Evolutionary conservation across 352 stramenopile genomes (phyloP).

Genomic region (Thalassiosira livingstoniorum): DNA sequence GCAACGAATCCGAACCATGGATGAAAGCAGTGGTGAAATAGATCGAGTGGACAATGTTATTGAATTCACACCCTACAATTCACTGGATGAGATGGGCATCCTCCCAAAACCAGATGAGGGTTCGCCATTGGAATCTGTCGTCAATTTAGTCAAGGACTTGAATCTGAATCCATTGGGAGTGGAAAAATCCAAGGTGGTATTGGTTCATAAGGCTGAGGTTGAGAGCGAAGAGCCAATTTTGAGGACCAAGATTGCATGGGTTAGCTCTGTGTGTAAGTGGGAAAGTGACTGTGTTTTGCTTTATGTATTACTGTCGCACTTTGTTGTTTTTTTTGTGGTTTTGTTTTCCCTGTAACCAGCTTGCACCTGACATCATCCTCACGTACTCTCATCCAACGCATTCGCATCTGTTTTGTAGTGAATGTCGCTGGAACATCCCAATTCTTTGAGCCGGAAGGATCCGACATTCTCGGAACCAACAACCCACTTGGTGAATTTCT

Average conservation of each 20-base stretch:
- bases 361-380: no score
- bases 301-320: background rate
- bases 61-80: constrained; percentile 60
- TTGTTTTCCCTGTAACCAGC: background rate
- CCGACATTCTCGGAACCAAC: constrained; percentile 75
- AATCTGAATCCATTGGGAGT: constrained; percentile 79
- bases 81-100: constrained; percentile 44
- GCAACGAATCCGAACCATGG: constrained; percentile 62
- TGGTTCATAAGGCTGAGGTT: constrained; percentile 77
- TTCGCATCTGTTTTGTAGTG: constrained; percentile 39
- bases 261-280: constrained; percentile 68
- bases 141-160: constrained; percentile 55
- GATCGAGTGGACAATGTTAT: constrained; percentile 74
- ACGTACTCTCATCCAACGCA: background rate
- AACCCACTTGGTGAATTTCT: constrained; percentile 67
- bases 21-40: constrained; percentile 28
- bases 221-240: constrained; percentile 54
- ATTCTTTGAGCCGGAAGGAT: constrained; percentile 63
- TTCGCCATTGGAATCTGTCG: constrained; percentile 33
- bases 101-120: constrained; percentile 43
- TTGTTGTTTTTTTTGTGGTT: background rate
- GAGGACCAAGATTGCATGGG: constrained; percentile 63
- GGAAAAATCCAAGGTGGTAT: constrained; percentile 65
- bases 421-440: constrained; percentile 75
- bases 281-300: background rate